Percentiles rank a stretch among this genome's conserved stretches.
Evolutionary conservation across 169 alveolate genomes (phyloP).

Genomic region (Plasmodium falciparum): DNA sequence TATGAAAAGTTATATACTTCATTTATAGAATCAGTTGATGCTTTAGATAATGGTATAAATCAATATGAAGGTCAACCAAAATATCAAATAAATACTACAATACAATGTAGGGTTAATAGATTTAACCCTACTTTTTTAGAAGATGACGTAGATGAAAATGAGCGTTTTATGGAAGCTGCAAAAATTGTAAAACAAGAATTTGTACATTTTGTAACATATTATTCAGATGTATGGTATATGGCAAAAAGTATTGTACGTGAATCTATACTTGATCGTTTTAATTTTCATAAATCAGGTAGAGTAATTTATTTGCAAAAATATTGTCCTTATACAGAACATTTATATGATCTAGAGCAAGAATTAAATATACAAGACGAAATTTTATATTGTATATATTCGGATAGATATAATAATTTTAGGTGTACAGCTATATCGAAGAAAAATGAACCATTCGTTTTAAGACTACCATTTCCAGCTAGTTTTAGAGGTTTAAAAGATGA

Average conservation of each 20-base stretch:
- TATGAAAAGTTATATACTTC: constrained; percentile 84
- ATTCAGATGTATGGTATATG: constrained; percentile 79
- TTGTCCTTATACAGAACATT: constrained; percentile 82
- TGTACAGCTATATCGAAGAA: constrained; percentile 77
- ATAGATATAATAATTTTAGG: constrained; percentile 75
- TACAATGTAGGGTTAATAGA: constrained; percentile 86
- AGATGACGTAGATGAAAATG: constrained; percentile 81
- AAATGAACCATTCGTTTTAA: constrained; percentile 78
- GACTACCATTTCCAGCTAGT: constrained; percentile 85
- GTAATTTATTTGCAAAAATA: constrained; percentile 79
- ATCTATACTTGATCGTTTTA: constrained; percentile 79
- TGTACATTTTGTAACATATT: constrained; percentile 51
- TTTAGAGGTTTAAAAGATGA: constrained; percentile 83
- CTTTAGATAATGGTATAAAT: constrained; percentile 92
- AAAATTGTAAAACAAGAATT: constrained; percentile 86
- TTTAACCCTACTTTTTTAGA: constrained; percentile 92
- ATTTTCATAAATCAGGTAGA: constrained; percentile 84
- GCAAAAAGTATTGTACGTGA: constrained; percentile 76
- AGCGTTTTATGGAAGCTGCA: constrained; percentile 86
- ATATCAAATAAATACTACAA: constrained; percentile 85
- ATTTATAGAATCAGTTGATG: constrained; percentile 92
- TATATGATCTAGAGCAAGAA: constrained; percentile 81
- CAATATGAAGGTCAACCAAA: constrained; percentile 83
- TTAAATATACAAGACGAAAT: constrained; percentile 71
- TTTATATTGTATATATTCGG: constrained; percentile 74